Evolutionary conservation across 148 eudicot species (phyloP).

Genomic region (Silene uniflora): DNA sequence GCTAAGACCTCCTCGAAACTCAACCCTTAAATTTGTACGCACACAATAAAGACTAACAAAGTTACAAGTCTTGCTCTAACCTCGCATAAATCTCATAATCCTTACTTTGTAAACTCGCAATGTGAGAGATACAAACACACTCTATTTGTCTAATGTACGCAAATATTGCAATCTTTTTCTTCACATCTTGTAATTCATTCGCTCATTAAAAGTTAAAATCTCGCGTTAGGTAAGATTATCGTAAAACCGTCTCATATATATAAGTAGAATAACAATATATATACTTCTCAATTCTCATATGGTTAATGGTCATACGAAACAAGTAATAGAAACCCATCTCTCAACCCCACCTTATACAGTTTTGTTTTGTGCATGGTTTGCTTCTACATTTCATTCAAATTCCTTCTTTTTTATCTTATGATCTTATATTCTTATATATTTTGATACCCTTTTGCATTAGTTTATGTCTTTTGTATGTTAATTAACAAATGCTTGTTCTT

Average conservation of each 20-base stretch:
- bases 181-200: conserved; percentile 9
- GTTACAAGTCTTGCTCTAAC: no score
- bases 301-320: background rate
- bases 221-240: no score
- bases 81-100: no score
- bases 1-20: no score
- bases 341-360: conserved; percentile 18
- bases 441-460: conserved; percentile 7
- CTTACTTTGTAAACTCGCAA: no score
- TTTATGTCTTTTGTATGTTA: conserved; percentile 3
- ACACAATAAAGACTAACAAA: no score
- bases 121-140: no score
- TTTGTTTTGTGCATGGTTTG: conserved; percentile 31
- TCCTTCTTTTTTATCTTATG: conserved; percentile 12
- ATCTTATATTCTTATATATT: background rate
- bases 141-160: no score
- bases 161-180: conserved; percentile 23
- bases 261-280: no score
- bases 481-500: conserved; percentile 21
- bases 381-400: conserved; percentile 26
- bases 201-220: background rate
- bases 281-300: background rate
- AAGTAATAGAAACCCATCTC: conserved; percentile 26
- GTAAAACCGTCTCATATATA: no score
- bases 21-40: no score